These are phyloP conservation scores for Multifurca ochricompacta DNA, from an alignment of 768 basidiomycete species.

Conservation along the genomic window DNA sequence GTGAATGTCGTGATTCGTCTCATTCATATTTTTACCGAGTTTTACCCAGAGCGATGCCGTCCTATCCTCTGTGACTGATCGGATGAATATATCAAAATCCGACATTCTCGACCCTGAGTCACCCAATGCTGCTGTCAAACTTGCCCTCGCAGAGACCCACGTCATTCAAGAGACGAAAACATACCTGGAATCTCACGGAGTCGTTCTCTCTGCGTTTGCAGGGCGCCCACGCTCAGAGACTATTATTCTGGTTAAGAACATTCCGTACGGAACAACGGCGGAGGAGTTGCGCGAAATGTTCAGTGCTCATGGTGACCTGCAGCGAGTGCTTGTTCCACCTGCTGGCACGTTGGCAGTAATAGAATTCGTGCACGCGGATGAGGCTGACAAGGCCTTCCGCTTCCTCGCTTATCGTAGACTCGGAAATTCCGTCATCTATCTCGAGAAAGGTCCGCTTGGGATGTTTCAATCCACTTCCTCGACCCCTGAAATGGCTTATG, in stretches of 20 bases:
- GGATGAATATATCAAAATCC: constrained; percentile 81
- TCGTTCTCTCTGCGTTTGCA: constrained; percentile 49
- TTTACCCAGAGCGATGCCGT: constrained; percentile 80
- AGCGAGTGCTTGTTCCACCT: constrained; percentile 75
- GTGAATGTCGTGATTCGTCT: constrained; percentile 30
- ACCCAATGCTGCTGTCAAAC: constrained; percentile 80
- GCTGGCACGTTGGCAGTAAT: constrained; percentile 91
- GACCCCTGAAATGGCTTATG: constrained; percentile 8
- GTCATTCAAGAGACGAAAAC: constrained; percentile 92
- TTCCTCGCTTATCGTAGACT: constrained; percentile 81
- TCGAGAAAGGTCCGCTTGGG: constrained; percentile 85
- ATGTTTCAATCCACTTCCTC: constrained; percentile 50
- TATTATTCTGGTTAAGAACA: constrained; percentile 89
- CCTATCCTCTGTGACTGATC: constrained; percentile 78
- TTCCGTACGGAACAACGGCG: constrained; percentile 80
- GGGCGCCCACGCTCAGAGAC: constrained; percentile 57
- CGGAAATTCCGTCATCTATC: constrained; percentile 83
- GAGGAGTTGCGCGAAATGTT: constrained; percentile 78
- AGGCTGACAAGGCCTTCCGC: constrained; percentile 69
- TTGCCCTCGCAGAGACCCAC: constrained; percentile 93
- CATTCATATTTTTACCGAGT: constrained; percentile 20
- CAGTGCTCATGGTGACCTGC: constrained; percentile 61
- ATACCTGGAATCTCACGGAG: constrained; percentile 75
- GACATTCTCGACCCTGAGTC: constrained; percentile 83
- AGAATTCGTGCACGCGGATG: constrained; percentile 66